phyloP scores from a whole-genome alignment of 768 basidiomycete species.

The Bullera alba region DNA sequence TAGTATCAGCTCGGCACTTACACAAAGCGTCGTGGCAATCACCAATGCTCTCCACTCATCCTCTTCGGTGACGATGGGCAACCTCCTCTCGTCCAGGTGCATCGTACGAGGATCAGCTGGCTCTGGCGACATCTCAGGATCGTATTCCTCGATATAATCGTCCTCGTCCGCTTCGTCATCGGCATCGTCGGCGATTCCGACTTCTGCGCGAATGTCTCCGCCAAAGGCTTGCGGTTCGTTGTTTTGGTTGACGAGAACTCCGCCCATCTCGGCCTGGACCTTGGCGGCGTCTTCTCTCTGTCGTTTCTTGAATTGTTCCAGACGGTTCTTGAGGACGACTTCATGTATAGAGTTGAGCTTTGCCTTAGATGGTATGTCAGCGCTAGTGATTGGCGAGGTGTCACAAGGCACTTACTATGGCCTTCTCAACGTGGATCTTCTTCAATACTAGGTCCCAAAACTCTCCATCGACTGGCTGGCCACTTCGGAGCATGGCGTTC shows the following conservation, averaged over 20 bases:
- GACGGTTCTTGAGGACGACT: slow-evolving; percentile 88
- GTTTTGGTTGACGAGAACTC: slow-evolving; percentile 55
- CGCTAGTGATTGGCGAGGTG: neutral
- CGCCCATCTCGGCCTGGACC: slow-evolving; percentile 72
- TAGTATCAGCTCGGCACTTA: neutral
- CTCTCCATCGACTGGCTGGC: slow-evolving; percentile 91
- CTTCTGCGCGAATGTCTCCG: slow-evolving; percentile 47
- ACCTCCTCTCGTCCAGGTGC: slow-evolving; percentile 67
- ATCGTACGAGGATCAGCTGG: slow-evolving; percentile 66
- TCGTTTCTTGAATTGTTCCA: slow-evolving; percentile 89
- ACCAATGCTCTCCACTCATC: slow-evolving; percentile 41
- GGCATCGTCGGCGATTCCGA: slow-evolving; percentile 31
- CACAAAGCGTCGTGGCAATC: neutral
- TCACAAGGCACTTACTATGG: slow-evolving; percentile 58
- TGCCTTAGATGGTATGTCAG: slow-evolving; percentile 52
- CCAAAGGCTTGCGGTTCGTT: slow-evolving; percentile 51
- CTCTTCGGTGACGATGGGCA: slow-evolving; percentile 64
- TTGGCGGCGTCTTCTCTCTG: slow-evolving; percentile 93
- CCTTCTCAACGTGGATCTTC: slow-evolving; percentile 91
- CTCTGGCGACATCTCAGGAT: slow-evolving; percentile 78
- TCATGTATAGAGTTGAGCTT: slow-evolving; percentile 89
- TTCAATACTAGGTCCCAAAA: slow-evolving; percentile 94
- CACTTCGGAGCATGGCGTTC: slow-evolving; percentile 77
- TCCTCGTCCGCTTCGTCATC: slow-evolving; percentile 54
- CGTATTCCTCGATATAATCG: slow-evolving; percentile 58